phyloP scores from a whole-genome alignment of 371 early-diverging fungal species.

The Basidiobolus heterosporus region DNA sequence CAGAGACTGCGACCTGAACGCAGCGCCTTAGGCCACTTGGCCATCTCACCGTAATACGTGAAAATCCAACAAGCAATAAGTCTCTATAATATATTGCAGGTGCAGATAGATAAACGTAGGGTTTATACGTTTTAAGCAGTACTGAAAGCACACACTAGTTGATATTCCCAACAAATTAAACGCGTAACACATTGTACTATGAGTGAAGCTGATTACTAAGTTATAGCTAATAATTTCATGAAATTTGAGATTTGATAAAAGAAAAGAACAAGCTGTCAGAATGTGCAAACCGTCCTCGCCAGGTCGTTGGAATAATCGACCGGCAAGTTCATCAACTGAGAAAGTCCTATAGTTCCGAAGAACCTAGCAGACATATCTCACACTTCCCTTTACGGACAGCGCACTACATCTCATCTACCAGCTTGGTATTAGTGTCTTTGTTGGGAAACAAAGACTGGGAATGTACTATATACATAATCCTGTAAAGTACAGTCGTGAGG shows the following conservation, averaged over 20 bases:
- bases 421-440: slow-evolving; percentile 20
- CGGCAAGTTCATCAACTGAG: slow-evolving; percentile 20
- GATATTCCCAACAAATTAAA: too few species aligned
- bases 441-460: slow-evolving; percentile 20
- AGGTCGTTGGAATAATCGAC: slow-evolving; percentile 8
- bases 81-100: too few species aligned
- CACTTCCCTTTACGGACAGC: slow-evolving; percentile 23
- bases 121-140: too few species aligned
- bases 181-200: too few species aligned
- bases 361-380: slow-evolving; percentile 4
- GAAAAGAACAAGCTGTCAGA: slow-evolving; percentile 13
- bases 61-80: too few species aligned
- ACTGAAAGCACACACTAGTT: too few species aligned
- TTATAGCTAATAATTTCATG: too few species aligned
- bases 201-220: too few species aligned
- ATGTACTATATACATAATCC: slow-evolving; percentile 20
- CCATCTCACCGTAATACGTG: too few species aligned
- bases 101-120: too few species aligned
- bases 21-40: too few species aligned
- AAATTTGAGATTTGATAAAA: neutral
- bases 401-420: slow-evolving; percentile 20
- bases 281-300: slow-evolving; percentile 19
- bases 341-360: slow-evolving; percentile 5
- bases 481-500: slow-evolving; percentile 17
- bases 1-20: too few species aligned